Evolutionary conservation across 2,329 filamentous ascomycete species (phyloP).

Genomic region (Tolypocladium nubicola): DNA sequence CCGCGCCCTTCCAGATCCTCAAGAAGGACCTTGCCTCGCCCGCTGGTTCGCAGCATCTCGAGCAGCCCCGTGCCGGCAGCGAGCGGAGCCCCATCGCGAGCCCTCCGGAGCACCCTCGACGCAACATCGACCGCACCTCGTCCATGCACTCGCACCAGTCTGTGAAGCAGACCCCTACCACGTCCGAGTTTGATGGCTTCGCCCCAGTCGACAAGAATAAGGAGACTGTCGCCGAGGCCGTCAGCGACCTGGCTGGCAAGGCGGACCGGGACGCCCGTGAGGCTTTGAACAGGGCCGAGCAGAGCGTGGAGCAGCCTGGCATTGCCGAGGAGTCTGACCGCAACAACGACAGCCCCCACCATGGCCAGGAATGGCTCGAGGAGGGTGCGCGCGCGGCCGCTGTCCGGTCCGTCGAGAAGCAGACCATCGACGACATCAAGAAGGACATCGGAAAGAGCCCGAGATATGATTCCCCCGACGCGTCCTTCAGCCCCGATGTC

Average conservation of each 20-base stretch:
- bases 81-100: constrained; percentile 33
- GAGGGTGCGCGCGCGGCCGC: neutral
- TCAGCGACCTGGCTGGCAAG: constrained; percentile 51
- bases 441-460: constrained; percentile 44
- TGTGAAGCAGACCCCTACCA: constrained; percentile 15
- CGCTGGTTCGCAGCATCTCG: constrained; percentile 23
- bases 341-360: neutral
- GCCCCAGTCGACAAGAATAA: constrained; percentile 43
- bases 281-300: constrained; percentile 47
- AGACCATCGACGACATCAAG: constrained; percentile 26
- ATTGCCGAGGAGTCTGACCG: constrained; percentile 14
- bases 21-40: constrained; percentile 37
- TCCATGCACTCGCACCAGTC: constrained; percentile 18
- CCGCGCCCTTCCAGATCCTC: constrained; percentile 34
- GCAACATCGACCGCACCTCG: constrained; percentile 23
- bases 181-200: constrained; percentile 18
- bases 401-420: constrained; percentile 7
- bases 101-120: constrained; percentile 31
- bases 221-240: constrained; percentile 62
- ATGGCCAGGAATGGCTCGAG: neutral
- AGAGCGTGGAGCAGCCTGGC: constrained; percentile 35
- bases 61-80: constrained; percentile 27
- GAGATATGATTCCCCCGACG: constrained; percentile 29
- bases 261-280: constrained; percentile 49
- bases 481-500: constrained; percentile 30